Conservation (phyloP, 768 basidiomycete genomes). For the Podaxis pistillaris region DNA sequence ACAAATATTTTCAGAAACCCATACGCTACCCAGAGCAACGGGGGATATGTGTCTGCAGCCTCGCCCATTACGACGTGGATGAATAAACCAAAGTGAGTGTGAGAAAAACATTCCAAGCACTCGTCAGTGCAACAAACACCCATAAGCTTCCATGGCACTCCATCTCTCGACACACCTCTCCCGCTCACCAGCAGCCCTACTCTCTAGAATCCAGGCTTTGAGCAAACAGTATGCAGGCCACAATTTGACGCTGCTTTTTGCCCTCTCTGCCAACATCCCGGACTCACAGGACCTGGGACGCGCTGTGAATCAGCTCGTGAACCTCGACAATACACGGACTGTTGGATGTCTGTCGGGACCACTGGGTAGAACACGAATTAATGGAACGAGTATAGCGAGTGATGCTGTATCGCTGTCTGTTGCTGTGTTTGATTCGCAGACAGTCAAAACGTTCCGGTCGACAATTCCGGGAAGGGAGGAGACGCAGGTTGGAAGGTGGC, state of each 20-base stretch:
- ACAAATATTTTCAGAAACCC: slow-evolving; percentile 16
- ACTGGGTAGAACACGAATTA: slow-evolving; percentile 27
- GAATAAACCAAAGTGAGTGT: not conserved
- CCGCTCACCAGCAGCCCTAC: slow-evolving; percentile 33
- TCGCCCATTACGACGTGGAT: slow-evolving; percentile 8
- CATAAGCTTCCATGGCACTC: slow-evolving; percentile 24
- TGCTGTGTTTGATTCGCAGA: slow-evolving; percentile 45
- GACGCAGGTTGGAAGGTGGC: slow-evolving; percentile 72
- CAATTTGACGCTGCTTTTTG: slow-evolving; percentile 44
- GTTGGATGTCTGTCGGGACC: slow-evolving; percentile 67
- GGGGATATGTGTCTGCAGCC: slow-evolving; percentile 32
- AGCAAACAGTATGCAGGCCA: slow-evolving; percentile 26
- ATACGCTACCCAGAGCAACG: slow-evolving; percentile 46
- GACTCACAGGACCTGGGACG: slow-evolving; percentile 34
- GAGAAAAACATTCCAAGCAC: not conserved
- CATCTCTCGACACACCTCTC: slow-evolving; percentile 40
- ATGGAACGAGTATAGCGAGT: not conserved
- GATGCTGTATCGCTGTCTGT: slow-evolving; percentile 34
- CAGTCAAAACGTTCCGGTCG: slow-evolving; percentile 57
- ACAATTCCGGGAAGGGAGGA: slow-evolving; percentile 56
- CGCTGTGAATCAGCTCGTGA: slow-evolving; percentile 37
- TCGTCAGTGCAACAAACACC: not conserved
- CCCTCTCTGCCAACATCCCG: slow-evolving; percentile 44
- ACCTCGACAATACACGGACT: slow-evolving; percentile 34
- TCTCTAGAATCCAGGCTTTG: slow-evolving; percentile 32